Conservation (phyloP, 129 eudicot species). For the Silybum marianum region DNA sequence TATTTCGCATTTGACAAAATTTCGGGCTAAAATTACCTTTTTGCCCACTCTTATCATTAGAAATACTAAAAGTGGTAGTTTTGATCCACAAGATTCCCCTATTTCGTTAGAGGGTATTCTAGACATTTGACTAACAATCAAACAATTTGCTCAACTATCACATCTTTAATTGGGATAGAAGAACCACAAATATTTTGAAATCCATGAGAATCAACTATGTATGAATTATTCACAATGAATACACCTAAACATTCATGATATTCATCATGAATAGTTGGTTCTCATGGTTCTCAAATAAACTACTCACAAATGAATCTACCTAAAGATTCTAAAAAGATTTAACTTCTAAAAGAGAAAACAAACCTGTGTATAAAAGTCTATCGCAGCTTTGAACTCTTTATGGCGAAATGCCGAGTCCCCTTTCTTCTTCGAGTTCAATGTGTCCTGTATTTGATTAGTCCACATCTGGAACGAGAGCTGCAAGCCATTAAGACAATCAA, state of each 20-base stretch:
- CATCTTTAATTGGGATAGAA: no score
- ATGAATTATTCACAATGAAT: neutral
- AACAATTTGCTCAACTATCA: neutral
- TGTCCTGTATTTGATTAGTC: conserved; percentile 96
- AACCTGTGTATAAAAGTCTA: conserved; percentile 82
- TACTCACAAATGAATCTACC: neutral
- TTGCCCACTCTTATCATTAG: neutral
- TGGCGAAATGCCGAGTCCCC: conserved; percentile 91
- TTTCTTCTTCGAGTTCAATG: conserved; percentile 86
- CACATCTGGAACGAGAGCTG: conserved; percentile 97
- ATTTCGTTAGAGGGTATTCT: neutral
- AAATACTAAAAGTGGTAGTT: neutral
- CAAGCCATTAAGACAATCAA: conserved; percentile 16
- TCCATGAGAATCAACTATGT: neutral
- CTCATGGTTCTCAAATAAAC: neutral
- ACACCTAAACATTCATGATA: neutral
- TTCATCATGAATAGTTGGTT: neutral
- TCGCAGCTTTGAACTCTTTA: conserved; percentile 76
- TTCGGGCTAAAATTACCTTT: neutral
- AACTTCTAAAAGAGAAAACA: neutral
- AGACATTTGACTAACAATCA: neutral
- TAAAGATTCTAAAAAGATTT: neutral
- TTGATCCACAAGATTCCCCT: neutral
- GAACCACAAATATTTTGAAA: neutral
- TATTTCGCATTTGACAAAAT: neutral